phyloP scores from a whole-genome alignment of 2,329 filamentous ascomycete species.

The Byssothecium circinans region DNA sequence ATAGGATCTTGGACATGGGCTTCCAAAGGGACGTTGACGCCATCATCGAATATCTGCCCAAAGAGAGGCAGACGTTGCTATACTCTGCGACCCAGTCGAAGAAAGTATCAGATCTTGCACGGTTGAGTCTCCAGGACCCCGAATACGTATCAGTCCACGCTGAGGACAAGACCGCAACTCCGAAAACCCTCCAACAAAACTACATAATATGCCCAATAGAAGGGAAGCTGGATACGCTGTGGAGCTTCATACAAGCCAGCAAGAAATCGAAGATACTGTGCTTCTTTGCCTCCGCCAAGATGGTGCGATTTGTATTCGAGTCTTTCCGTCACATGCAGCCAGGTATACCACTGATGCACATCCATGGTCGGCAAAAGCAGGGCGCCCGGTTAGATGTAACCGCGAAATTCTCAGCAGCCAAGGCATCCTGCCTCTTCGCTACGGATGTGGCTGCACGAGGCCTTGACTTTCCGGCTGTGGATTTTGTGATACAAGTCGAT shows the following conservation, averaged over 20 bases:
- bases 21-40: constrained; percentile 91
- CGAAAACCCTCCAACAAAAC: constrained; percentile 81
- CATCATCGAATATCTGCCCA: constrained; percentile 86
- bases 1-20: constrained; percentile 97
- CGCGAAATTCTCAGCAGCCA: constrained; percentile 75
- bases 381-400: constrained; percentile 85
- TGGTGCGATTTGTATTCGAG: constrained; percentile 95
- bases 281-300: constrained; percentile 92
- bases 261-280: constrained; percentile 94
- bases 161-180: constrained; percentile 75
- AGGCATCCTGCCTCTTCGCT: constrained; percentile 86
- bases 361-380: constrained; percentile 94
- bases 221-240: constrained; percentile 89
- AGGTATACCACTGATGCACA: constrained; percentile 87
- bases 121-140: constrained; percentile 83
- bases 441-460: constrained; percentile 94
- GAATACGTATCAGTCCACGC: constrained; percentile 97
- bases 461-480: constrained; percentile 92
- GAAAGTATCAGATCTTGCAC: constrained; percentile 86
- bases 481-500: constrained; percentile 99
- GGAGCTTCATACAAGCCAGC: constrained; percentile 87
- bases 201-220: constrained; percentile 84
- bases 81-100: constrained; percentile 97
- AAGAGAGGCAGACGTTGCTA: constrained; percentile 82
- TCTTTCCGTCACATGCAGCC: constrained; percentile 90